A percentile compares a stretch with the other conserved stretches of the same genome.
phyloP scores from a whole-genome alignment of 352 stramenopile genomes.

The Elongisporangium prolatum region DNA sequence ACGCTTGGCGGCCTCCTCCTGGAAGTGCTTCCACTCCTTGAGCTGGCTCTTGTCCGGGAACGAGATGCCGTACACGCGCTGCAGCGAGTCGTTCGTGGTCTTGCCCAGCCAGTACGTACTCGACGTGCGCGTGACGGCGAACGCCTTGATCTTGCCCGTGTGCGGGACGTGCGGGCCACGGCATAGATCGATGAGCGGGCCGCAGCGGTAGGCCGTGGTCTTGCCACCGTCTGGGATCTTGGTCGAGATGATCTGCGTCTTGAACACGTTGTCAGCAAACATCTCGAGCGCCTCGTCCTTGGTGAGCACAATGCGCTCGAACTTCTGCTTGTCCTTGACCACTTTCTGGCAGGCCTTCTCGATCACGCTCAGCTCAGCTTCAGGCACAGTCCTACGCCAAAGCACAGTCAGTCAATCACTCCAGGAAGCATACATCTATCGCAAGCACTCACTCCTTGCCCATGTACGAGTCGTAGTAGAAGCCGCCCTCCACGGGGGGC shows the following conservation, averaged over 20 bases:
- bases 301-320: conserved; percentile 88
- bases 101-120: conserved; percentile 85
- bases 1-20: conserved; percentile 96
- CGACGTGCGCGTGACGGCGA: too few species aligned
- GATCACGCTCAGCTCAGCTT: conserved; percentile 88
- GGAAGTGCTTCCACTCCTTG: conserved; percentile 80
- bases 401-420: conserved; percentile 61
- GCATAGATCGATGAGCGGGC: conserved; percentile 97
- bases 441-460: too few species aligned
- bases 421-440: conserved; percentile 84
- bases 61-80: conserved; percentile 96
- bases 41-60: conserved; percentile 90
- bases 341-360: too few species aligned
- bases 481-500: conserved; percentile 85
- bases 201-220: conserved; percentile 97
- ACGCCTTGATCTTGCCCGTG: too few species aligned
- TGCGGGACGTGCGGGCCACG: conserved; percentile 94
- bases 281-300: conserved; percentile 89
- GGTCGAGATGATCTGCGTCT: conserved; percentile 94
- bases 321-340: conserved; percentile 92
- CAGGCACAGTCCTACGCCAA: conserved; percentile 68
- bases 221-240: conserved; percentile 93
- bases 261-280: conserved; percentile 95
- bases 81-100: conserved; percentile 91
- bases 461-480: too few species aligned